Base-by-base conservation (phyloP, 768 basidiomycete genomes). In the Tephrocybe sp. region DNA sequence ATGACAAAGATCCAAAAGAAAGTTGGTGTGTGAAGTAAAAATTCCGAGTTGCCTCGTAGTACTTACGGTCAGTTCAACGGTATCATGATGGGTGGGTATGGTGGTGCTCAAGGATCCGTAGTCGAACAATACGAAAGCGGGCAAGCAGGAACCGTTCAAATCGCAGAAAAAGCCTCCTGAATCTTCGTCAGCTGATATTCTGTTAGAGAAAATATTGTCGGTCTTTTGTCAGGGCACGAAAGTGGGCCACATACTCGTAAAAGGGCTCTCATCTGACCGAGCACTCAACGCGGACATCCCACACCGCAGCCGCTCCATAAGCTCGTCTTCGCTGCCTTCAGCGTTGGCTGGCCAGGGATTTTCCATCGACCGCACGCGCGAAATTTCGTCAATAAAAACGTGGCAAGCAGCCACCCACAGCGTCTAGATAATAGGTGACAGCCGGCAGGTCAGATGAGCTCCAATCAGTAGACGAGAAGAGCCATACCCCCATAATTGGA, bases 401-500 rank as follows among this genome's bases (percentile, higher is more conserved):
- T 72, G 66, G 56, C 74, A 76, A 28, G 77, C 75, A 38, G 66
- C 68, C 64, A 71, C 69, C 76, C 77, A 79, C 8, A 79, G 61
- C 3, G 73, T 75, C 76, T 78, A 55, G 33, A 45, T 55, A 50
- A 45, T 52, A 24, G n/a, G 44, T 36, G 44, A 28, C 38, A 38
- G 45, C 32, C 54, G 17, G 50, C 44, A 24, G 48, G n/a, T n/a
- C 47, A 57, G 48, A 39, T 25, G 28, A 12, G 34, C 34, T 34
- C 26, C 37, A 38, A 61, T n/a, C n/a, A 23, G 45, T 15, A 34
- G 6, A 23, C 8, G 32, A 20, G 34, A 9, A n/a, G 6, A 17
- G 25, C 72, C 78, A 64, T 63, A 80, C 79, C n/a, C 74, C 76
- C 72, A 79, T 73, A 21, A 81, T 75, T 12, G 79, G 76, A 59